phyloP scores from a whole-genome alignment of 163 green algal genomes.

The Volvox carteri region DNA sequence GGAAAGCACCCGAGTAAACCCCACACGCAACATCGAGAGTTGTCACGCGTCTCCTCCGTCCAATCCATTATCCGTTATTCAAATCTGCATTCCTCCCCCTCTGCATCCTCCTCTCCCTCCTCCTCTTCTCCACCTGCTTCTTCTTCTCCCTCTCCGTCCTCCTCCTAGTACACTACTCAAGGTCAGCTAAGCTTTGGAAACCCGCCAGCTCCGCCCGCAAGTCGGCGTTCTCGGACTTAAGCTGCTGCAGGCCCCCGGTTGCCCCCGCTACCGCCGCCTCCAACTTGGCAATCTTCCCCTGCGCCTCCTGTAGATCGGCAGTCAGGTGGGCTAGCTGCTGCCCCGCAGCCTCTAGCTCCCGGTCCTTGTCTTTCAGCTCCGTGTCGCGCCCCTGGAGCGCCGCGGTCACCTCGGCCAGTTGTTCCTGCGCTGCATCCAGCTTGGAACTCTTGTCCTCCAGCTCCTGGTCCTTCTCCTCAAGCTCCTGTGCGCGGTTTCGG shows the following conservation, averaged over 20 bases:
- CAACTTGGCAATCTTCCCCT: neutral
- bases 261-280: neutral
- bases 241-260: neutral
- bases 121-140: too few relatives aligned
- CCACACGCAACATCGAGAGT: too few relatives aligned
- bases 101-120: too few relatives aligned
- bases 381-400: neutral
- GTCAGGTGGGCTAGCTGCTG: neutral
- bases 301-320: neutral
- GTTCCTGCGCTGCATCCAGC: too few relatives aligned
- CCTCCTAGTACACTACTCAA: neutral
- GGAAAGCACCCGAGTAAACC: too few relatives aligned
- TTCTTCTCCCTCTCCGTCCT: too few relatives aligned
- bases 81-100: too few relatives aligned
- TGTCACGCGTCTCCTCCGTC: too few relatives aligned
- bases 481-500: too few relatives aligned
- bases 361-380: neutral
- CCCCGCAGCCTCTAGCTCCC: neutral
- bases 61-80: too few relatives aligned
- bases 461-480: too few relatives aligned
- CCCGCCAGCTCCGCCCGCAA: constrained; percentile 13
- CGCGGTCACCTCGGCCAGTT: neutral
- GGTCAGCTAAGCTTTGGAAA: constrained; percentile 4
- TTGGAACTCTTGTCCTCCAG: too few relatives aligned
- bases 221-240: neutral